These are phyloP conservation scores for Atkinsonella texensis DNA, from an alignment of 2,329 filamentous ascomycete genomes.

Conservation along the genomic window DNA sequence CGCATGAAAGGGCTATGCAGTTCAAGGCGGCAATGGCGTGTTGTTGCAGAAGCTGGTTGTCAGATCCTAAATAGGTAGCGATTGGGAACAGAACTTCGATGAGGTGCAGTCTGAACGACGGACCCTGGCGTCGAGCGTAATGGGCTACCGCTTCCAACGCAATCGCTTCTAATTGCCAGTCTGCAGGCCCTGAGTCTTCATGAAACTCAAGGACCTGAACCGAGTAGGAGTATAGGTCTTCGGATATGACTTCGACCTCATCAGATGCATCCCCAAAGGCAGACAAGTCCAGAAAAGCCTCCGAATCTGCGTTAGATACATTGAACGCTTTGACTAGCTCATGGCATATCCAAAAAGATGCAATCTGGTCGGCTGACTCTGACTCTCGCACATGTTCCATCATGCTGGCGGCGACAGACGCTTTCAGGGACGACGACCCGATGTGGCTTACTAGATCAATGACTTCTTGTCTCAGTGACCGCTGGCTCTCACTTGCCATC, in stretches of 20 bases:
- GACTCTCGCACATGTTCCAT: slow-evolving; percentile 49
- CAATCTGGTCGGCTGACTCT: slow-evolving; percentile 46
- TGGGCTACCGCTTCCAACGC: slow-evolving; percentile 72
- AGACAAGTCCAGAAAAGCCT: slow-evolving; percentile 52
- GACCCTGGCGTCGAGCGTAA: slow-evolving; percentile 53
- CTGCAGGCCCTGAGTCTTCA: slow-evolving; percentile 33
- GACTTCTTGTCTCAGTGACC: slow-evolving; percentile 45
- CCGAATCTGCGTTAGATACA: slow-evolving; percentile 39
- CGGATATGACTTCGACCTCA: slow-evolving; percentile 34
- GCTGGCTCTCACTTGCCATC: slow-evolving; percentile 53
- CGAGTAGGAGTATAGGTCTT: slow-evolving; percentile 60
- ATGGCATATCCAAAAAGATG: slow-evolving; percentile 71
- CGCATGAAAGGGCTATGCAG: slow-evolving; percentile 61
- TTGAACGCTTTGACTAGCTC: slow-evolving; percentile 53
- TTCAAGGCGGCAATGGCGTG: slow-evolving; percentile 81
- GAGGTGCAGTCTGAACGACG: slow-evolving; percentile 68
- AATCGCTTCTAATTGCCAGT: slow-evolving; percentile 67
- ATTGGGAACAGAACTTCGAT: slow-evolving; percentile 87
- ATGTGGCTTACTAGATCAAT: slow-evolving; percentile 43
- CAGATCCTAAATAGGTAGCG: slow-evolving; percentile 74
- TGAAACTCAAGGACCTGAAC: slow-evolving; percentile 47
- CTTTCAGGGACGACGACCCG: slow-evolving; percentile 44
- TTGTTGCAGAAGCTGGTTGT: slow-evolving; percentile 52
- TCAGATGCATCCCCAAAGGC: slow-evolving; percentile 24
- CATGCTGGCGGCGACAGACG: slow-evolving; percentile 52